Evolutionary conservation across 441 rosid genomes (phyloP), one percentile per base, ranked within the genome.

Genomic region (Pelargonium australe): DNA sequence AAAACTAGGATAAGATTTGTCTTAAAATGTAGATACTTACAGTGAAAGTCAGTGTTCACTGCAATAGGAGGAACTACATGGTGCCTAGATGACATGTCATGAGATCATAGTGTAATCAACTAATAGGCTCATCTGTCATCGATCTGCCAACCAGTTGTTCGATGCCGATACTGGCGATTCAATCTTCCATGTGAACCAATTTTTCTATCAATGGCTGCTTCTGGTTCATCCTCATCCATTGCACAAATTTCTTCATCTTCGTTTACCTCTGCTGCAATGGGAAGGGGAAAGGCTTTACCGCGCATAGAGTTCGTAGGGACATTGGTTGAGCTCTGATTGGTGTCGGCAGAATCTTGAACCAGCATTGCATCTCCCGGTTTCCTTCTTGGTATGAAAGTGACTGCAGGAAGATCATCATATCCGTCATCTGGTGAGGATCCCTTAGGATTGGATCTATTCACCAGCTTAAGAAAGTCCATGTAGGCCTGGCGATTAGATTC

Each of bases 161-260:
- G 77, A 80, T 94, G 91, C 68, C 77, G 85, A 14, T 28, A 28
- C 31, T 28, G 31, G 31, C 97, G 87, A 17, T 79, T 79, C 10
- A 83, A 63, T 81, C 70, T 86, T 58, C 31, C 31, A 28, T 66
- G 72, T 11, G 71, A 65, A 55, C 47, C 17, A 49, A 31, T 65
- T 67, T 63, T 75, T 53, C 63, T 77, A 55, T 53, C 75, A 51
- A 64, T 20, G 20, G 20, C 68, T 64, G 76, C 64, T 73, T 85
- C 87, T 2, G 82, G 80, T 71, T 84, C 85, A 78, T 88, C 97
- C 84, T 91, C 99, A 63, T 91, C 96, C 97, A 89, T 87, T 25
- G 86, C 83, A 75, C 80, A 77, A 63, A 71, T 70, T 44, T 79
- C 87, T 63, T 23, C 53, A 60, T 73, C 88, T 65, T 79, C 78